Evolutionary conservation across 768 basidiomycete genomes (phyloP).

Genomic region (Kwoniella heveanensis): DNA sequence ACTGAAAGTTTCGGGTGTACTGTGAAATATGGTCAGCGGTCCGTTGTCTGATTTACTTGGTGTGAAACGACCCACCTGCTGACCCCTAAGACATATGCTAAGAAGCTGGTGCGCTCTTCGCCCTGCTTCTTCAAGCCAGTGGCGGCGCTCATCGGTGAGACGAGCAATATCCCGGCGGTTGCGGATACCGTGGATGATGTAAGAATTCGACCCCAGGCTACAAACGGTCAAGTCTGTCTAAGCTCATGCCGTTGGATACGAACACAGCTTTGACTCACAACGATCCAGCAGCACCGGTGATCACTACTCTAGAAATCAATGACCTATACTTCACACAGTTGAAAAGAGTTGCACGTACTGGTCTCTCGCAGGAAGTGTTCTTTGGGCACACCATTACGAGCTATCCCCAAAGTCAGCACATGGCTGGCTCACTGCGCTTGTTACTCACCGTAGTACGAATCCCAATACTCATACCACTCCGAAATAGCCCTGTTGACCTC

Average conservation of each 20-base stretch:
- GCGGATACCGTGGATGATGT: conserved; percentile 41
- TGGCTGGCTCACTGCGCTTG: background rate
- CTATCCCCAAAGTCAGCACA: background rate
- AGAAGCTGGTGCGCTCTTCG: conserved; percentile 37
- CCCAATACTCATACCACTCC: conserved; percentile 44
- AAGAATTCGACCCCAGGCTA: conserved; percentile 39
- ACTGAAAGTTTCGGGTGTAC: conserved; percentile 40
- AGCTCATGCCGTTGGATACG: background rate
- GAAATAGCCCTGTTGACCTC: conserved; percentile 22
- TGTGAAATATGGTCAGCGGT: conserved; percentile 3
- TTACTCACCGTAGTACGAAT: conserved; percentile 33
- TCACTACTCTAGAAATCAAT: conserved; percentile 32
- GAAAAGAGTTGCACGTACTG: conserved; percentile 11
- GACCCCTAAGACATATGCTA: conserved; percentile 28
- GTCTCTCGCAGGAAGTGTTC: conserved; percentile 37
- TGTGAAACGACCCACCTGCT: conserved; percentile 26
- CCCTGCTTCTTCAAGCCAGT: conserved; percentile 36
- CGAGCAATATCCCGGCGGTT: conserved; percentile 35
- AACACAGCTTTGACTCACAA: conserved; percentile 20
- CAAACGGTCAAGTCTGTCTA: background rate
- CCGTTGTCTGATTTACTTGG: background rate
- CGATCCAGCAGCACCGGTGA: conserved; percentile 30
- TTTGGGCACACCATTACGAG: conserved; percentile 20
- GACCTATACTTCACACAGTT: no score
- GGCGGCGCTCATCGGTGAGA: conserved; percentile 33